Evolutionary conservation across 768 basidiomycete species (phyloP), one percentile per base, ranked within the genome.

Genomic region (Coprinellus micaceus): DNA sequence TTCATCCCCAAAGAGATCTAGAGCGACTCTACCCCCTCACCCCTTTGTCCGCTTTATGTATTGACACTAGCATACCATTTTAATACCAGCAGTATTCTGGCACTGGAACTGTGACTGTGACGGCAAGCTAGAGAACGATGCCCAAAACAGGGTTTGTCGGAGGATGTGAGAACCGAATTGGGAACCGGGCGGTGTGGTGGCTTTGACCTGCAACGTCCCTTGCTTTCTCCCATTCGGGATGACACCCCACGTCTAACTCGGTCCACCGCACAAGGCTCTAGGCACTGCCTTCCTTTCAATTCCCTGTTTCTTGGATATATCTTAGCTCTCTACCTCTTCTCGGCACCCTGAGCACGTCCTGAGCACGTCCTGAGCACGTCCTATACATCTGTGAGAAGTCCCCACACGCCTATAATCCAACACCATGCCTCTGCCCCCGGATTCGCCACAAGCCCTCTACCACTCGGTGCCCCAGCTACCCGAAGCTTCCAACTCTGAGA

Each of bases 1-100:
- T 73, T 82, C 56, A 73, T 85, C 54, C 85, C 84, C 22, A 60
- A 66, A 29, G 62, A 61, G 51, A 52, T 65, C 58, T 67, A 52
- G 50, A 56, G n/a, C 22, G 40, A n/a, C 11, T 15, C 54, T 30
- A 26, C 28, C 19, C 19, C 24, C 15, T 28, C 17, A 9, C 25
- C 36, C 7, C 19, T 7, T 25, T 28, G 12, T 56, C n/a, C 36
- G 33, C 33, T 4, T 21, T 7, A 15, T 28, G 19, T 56, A 26
- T 24, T 39, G 37, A 40, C 13, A 36, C 13, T 51, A 10, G 19
- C 21, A 37, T 37, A 37, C 13, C 11, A 26, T 30, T 51, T 13
- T 33, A 51, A 51, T 51, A 36, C 15, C 19, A 45, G 19, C 52
- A 44, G 30, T 52, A 46, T 36, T 45, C 41, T 49, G 4, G n/a